A percentile compares a stretch with the other conserved stretches of the same genome.
phyloP scores from a whole-genome alignment of 2,329 filamentous ascomycete genomes.

The Camptophora hylomeconis region DNA sequence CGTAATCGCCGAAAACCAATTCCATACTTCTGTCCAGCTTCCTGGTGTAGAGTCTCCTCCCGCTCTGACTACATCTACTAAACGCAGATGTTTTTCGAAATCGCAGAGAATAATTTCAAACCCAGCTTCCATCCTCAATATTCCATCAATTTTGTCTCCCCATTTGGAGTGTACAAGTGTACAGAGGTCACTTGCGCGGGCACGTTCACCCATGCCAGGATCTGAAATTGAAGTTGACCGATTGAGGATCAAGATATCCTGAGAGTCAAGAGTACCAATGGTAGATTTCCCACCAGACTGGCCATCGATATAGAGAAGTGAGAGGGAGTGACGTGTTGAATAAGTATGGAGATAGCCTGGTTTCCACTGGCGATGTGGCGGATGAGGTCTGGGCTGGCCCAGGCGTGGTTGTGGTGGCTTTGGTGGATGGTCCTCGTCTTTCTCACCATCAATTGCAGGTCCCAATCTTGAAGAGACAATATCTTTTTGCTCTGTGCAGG shows the following conservation, averaged over 20 bases:
- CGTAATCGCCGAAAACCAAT: conserved; percentile 10
- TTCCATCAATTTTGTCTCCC: conserved; percentile 43
- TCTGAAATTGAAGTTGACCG: conserved; percentile 2
- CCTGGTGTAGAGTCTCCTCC: conserved; percentile 2
- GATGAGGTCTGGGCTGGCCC: background rate
- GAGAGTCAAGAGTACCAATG: conserved; percentile 55
- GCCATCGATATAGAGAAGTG: conserved; percentile 57
- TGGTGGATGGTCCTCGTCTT: background rate
- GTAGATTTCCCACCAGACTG: conserved; percentile 53
- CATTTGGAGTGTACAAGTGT: conserved; percentile 37
- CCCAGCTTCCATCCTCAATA: conserved; percentile 55
- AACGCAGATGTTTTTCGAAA: conserved; percentile 35
- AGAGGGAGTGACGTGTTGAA: conserved; percentile 41
- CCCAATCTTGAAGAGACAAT: too few relatives aligned
- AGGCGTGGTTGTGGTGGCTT: conserved; percentile 2
- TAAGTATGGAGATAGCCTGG: conserved; percentile 57
- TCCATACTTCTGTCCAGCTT: too few relatives aligned
- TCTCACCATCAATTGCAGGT: background rate
- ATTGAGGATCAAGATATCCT: conserved; percentile 48
- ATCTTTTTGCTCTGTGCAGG: too few relatives aligned
- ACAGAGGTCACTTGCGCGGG: conserved; percentile 45
- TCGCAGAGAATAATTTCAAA: conserved; percentile 60
- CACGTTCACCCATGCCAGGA: conserved; percentile 31
- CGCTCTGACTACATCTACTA: conserved; percentile 22
- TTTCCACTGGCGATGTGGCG: conserved; percentile 1